Conservation (phyloP, 108 stramenopile genomes). For the Cylindrotheca closterium region DNA sequence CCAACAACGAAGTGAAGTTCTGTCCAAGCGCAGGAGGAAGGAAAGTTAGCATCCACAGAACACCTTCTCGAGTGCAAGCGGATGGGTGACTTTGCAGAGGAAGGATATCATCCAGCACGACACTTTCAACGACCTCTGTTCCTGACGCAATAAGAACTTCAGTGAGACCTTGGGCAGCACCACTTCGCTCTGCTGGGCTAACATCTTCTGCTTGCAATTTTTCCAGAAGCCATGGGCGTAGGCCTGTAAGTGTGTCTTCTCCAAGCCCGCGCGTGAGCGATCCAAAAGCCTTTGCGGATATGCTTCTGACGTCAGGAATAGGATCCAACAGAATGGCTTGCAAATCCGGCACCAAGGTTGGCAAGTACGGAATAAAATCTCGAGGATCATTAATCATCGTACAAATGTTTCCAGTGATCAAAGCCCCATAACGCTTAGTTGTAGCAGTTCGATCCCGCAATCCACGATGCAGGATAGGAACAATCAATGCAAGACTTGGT, state of each 20-base stretch:
- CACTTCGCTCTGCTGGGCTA: slow-evolving; percentile 93
- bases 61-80: slow-evolving; percentile 92
- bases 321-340: slow-evolving; percentile 91
- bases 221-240: slow-evolving; percentile 93
- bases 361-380: slow-evolving; percentile 94
- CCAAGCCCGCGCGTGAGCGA: slow-evolving; percentile 92
- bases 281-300: slow-evolving; percentile 92
- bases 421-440: slow-evolving; percentile 92
- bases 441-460: slow-evolving; percentile 91
- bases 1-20: slow-evolving; percentile 83
- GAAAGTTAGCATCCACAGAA: slow-evolving; percentile 99
- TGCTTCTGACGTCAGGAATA: slow-evolving; percentile 95
- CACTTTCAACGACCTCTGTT: slow-evolving; percentile 56
- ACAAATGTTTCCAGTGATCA: slow-evolving; percentile 98
- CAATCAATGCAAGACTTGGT: slow-evolving; percentile 95
- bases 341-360: slow-evolving; percentile 90
- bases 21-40: slow-evolving; percentile 91
- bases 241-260: slow-evolving; percentile 85
- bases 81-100: slow-evolving; percentile 86
- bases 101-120: slow-evolving; percentile 88
- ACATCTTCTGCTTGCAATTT: slow-evolving; percentile 72
- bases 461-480: slow-evolving; percentile 96
- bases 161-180: slow-evolving; percentile 96
- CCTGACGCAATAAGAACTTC: slow-evolving; percentile 89
- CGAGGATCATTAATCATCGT: slow-evolving; percentile 95